phyloP scores from a whole-genome alignment of 2,329 filamentous ascomycete species.

The Ramularia collo-cygni region DNA sequence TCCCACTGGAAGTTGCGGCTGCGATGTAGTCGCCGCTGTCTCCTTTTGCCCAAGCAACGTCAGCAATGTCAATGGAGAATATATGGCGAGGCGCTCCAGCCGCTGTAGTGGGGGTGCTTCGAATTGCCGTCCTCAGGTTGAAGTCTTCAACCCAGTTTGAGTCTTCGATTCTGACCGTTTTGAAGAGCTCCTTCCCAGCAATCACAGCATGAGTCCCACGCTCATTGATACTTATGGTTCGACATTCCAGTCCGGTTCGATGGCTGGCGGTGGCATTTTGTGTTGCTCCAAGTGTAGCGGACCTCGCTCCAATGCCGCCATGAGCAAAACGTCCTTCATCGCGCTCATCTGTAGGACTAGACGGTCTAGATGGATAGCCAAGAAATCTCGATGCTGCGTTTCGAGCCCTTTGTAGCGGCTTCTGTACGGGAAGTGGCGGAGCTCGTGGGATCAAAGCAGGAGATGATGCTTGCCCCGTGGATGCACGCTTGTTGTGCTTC shows the following conservation, averaged over 20 bases:
- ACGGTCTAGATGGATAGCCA: conserved; percentile 23
- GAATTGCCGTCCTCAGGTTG: conserved; percentile 56
- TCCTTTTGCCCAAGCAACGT: conserved; percentile 62
- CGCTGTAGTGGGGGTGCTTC: conserved; percentile 50
- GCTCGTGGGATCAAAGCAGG: conserved; percentile 7
- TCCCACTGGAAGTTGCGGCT: conserved; percentile 58
- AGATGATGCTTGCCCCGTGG: neutral
- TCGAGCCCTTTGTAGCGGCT: conserved; percentile 26
- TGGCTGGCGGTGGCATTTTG: conserved; percentile 52
- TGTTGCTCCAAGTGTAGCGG: conserved; percentile 23
- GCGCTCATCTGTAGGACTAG: conserved; percentile 18
- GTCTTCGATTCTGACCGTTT: conserved; percentile 52
- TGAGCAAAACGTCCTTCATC: conserved; percentile 18
- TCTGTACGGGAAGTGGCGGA: conserved; percentile 19
- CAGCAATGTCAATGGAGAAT: conserved; percentile 53
- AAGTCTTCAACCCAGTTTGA: conserved; percentile 55
- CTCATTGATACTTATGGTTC: conserved; percentile 57
- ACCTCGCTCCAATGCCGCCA: conserved; percentile 16
- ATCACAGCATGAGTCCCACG: conserved; percentile 57
- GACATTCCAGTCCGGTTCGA: conserved; percentile 58
- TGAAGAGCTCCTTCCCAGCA: conserved; percentile 59
- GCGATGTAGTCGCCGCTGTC: conserved; percentile 54
- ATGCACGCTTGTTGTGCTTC: conserved; percentile 1
- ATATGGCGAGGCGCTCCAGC: conserved; percentile 39
- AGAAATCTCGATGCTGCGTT: conserved; percentile 28